Evolutionary conservation across 768 basidiomycete species (phyloP).

Genomic region (Kwoniella sp.): DNA sequence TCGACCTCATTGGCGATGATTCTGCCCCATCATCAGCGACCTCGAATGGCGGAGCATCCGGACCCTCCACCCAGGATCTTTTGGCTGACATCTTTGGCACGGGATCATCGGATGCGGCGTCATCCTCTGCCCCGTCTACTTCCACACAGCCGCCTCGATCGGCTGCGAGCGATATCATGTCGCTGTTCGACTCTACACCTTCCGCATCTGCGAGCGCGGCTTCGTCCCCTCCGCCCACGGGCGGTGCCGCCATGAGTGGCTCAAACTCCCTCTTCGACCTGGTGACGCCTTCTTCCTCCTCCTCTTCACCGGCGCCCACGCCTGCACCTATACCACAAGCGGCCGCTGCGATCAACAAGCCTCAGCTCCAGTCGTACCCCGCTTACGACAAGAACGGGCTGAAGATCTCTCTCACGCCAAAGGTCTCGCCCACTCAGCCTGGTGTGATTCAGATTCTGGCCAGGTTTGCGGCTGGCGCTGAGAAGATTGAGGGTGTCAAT

Average conservation of each 20-base stretch:
- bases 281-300: conserved; percentile 14
- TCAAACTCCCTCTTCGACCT: conserved; percentile 42
- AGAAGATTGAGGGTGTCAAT: conserved; percentile 61
- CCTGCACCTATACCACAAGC: conserved; percentile 58
- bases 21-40: conserved; percentile 53
- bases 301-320: conserved; percentile 49
- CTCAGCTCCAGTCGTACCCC: conserved; percentile 66
- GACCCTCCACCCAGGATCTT: conserved; percentile 66
- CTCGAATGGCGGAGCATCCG: conserved; percentile 45
- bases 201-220: conserved; percentile 51
- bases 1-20: conserved; percentile 82
- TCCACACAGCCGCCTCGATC: conserved; percentile 54
- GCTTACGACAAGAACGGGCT: conserved; percentile 91
- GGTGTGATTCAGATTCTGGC: conserved; percentile 87
- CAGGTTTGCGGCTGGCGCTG: conserved; percentile 69
- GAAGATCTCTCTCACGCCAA: conserved; percentile 82
- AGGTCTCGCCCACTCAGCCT: conserved; percentile 72
- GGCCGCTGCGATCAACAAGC: conserved; percentile 51
- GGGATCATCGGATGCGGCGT: conserved; percentile 30
- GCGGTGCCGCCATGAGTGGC: conserved; percentile 20
- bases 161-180: conserved; percentile 79
- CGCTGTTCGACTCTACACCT: conserved; percentile 65
- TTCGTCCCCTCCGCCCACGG: conserved; percentile 28
- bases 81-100: conserved; percentile 87
- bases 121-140: conserved; percentile 50